Evolutionary conservation across 306 rosid species (phyloP).

Genomic region (Lotus japonicus): DNA sequence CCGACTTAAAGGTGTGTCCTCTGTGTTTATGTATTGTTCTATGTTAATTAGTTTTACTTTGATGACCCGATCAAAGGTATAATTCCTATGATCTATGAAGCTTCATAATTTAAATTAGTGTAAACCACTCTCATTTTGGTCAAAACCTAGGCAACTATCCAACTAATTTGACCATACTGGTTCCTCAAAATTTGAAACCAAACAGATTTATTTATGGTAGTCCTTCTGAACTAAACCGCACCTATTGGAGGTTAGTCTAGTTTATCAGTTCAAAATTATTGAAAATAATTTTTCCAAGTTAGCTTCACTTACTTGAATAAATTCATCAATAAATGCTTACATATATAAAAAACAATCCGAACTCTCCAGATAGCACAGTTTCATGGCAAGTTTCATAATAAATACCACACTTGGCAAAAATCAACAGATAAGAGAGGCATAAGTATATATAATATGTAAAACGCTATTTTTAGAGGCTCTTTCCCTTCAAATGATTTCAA

Average conservation of each 20-base stretch:
- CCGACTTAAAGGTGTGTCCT: constrained; percentile 65
- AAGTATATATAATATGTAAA: too few relatives aligned
- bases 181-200: not conserved
- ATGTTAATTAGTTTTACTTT: not conserved
- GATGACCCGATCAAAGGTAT: not conserved
- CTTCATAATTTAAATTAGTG: constrained; percentile 4
- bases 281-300: not conserved
- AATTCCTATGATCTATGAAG: not conserved
- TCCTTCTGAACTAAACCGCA: not conserved
- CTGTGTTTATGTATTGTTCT: not conserved
- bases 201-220: not conserved
- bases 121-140: not conserved
- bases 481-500: not conserved
- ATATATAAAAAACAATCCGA: not conserved
- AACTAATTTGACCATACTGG: too few relatives aligned
- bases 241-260: not conserved
- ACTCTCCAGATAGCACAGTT: not conserved
- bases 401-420: not conserved
- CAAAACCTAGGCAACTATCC: not conserved
- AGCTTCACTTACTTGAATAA: not conserved
- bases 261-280: not conserved
- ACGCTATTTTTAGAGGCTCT: not conserved
- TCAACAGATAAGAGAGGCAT: not conserved
- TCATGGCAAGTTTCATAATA: not conserved
- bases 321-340: not conserved